Base-by-base conservation (phyloP, 192 early-diverging fungal species). In the Allomyces javanicus region DNA sequence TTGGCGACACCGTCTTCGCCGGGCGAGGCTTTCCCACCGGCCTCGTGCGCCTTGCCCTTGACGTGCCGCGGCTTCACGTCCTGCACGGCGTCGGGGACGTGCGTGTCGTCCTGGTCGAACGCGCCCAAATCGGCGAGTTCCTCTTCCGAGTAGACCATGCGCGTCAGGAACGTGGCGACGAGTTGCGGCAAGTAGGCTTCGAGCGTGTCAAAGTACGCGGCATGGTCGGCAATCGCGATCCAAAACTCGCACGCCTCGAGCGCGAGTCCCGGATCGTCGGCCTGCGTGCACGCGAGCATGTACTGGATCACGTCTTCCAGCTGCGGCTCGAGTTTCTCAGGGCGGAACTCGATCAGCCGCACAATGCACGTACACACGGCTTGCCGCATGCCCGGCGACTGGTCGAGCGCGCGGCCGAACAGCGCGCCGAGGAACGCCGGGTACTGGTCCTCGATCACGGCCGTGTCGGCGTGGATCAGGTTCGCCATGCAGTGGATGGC, bases 241-340 rank as follows among this genome's bases (percentile, higher is more conserved):
- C 95, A 99, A 76, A 99, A 99, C 77, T 99, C 97, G 74, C 92
- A 93, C 11, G 95, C 95, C 75, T 97, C 97, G 67, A 96, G 78
- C n/a, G 95, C 95, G 63, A 97, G 83, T 33, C 84, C 78, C 23
- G 88, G 81, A 22, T 81, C 78, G 66, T 68, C 71, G 68, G 88
- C 84, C 79, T 89, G 85, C n/a, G 89, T 97, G 62, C 86, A 90
- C 74, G 85, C 88, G 11, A 99, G 80, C 89, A 99, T 97, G 74
- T 94, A 99, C 72, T 89, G 84, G 63, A 97, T 88, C 26, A 97
- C 83, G 70, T 86, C 86, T 66, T 84, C 81, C 69, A 99, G 82
- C 71, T 94, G 86, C 19, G 90, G 88, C 68, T 89, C 74, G 25
- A 99, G 78, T 70, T 85, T 86, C 66, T 94, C 88, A 21, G 94